Conservation (phyloP, 139 green algal species). For the Tetraselmis striata region DNA sequence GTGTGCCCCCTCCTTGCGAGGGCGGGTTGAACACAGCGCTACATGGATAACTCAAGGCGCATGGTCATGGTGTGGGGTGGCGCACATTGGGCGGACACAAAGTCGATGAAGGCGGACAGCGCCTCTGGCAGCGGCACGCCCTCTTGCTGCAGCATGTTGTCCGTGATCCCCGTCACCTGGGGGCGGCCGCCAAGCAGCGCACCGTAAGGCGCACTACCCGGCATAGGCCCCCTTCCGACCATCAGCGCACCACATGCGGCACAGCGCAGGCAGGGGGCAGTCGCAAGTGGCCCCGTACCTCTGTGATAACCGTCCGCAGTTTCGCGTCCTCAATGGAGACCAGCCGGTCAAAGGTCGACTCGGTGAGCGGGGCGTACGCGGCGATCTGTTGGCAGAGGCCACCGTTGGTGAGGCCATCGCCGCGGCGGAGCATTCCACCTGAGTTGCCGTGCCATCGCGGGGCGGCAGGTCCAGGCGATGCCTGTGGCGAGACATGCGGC, state of each 20-base stretch:
- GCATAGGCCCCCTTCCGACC: background rate
- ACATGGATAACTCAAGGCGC: no score
- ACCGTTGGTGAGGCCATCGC: background rate
- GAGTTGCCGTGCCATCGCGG: background rate
- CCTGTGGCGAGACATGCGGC: no score
- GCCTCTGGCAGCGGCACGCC: background rate
- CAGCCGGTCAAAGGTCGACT: background rate
- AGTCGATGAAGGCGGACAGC: background rate
- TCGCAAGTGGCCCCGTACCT: no score
- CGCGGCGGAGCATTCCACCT: background rate
- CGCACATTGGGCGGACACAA: background rate
- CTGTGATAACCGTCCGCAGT: background rate
- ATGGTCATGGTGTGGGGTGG: no score
- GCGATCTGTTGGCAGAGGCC: background rate
- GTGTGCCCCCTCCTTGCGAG: background rate
- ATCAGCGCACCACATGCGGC: background rate
- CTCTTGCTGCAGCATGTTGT: background rate
- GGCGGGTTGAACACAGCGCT: background rate
- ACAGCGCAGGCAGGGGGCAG: no score
- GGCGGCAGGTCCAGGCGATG: background rate
- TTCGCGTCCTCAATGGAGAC: background rate
- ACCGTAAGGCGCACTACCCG: no score
- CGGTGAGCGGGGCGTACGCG: background rate
- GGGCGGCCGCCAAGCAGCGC: no score
- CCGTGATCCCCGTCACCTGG: background rate